Conservation (phyloP, 352 stramenopile species). For the Phytopythium boreale region DNA sequence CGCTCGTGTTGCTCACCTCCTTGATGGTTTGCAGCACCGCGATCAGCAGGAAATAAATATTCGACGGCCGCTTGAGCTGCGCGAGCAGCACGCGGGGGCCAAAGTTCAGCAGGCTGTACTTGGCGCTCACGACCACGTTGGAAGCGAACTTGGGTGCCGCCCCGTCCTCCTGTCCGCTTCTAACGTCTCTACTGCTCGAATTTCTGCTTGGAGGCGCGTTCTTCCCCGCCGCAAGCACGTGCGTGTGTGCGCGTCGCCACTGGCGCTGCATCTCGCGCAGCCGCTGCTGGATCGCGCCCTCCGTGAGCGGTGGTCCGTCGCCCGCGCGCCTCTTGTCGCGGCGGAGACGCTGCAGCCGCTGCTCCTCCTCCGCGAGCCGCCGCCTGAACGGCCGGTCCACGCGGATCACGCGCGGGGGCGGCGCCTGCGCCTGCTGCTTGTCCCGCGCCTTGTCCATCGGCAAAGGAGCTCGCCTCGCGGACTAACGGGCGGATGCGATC, state of each 20-base stretch:
- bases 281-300: slow-evolving; percentile 5
- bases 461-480: not conserved
- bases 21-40: slow-evolving; percentile 78
- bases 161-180: slow-evolving; percentile 5
- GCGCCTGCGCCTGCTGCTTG: slow-evolving; percentile 7
- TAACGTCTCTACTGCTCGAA: not conserved
- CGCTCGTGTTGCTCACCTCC: slow-evolving; percentile 83
- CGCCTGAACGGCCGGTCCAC: slow-evolving; percentile 32
- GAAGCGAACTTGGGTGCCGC: slow-evolving; percentile 36
- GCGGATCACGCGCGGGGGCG: slow-evolving; percentile 34
- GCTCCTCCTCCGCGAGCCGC: slow-evolving; percentile 5
- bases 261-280: slow-evolving; percentile 5
- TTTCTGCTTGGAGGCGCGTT: slow-evolving; percentile 3
- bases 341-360: not conserved
- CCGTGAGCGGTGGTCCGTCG: slow-evolving; percentile 13
- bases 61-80: slow-evolving; percentile 71
- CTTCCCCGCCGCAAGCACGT: slow-evolving; percentile 13
- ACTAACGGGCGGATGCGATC: not conserved
- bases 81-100: slow-evolving; percentile 65
- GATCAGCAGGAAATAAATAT: slow-evolving; percentile 88
- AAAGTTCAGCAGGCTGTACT: slow-evolving; percentile 85
- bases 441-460: not conserved
- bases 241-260: slow-evolving; percentile 1
- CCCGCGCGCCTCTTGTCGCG: not conserved
- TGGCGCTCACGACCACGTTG: slow-evolving; percentile 79